Base-by-base conservation (phyloP, 2,329 filamentous ascomycete species). In the Penicillium polonicum region DNA sequence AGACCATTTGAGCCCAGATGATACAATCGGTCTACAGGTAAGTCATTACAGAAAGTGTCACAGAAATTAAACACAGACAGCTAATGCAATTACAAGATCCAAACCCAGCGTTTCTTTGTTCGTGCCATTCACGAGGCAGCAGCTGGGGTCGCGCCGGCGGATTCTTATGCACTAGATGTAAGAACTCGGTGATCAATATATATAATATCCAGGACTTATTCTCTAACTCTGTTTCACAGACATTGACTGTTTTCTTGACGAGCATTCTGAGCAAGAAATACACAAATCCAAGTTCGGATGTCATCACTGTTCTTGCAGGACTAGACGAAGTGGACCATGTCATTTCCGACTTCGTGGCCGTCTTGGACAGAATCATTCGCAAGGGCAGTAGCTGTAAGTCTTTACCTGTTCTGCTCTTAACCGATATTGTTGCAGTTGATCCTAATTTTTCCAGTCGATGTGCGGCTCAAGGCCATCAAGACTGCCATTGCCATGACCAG, bases 251-350 rank as follows among this genome's bases (percentile, higher is more conserved):
- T 48, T 97, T 97, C 76, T 83, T 99, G 71, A 87, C 88, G 49
- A 86, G 87, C 54, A 83, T 96, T 19, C 81, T 97, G 60, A 85
- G 85, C 57, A 99, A 97, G 77, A 91, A 89, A 73, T 99, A 96
- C 74, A 92, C 90, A 25, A 97, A 97, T 69, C 90, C 92, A 6
- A 97, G 92, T 74, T 94, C 94, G 49, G 94, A 97, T 75, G 89
- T 97, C 66, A 96, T 99, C 70, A 87, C 88, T 57, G 83, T 97
- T 35, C 83, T 99, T 48, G 91, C 92, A 5, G 94, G 94, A 6
- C 84, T 99, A 52, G 89, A 97, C 77, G 84, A 91, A 66, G 89
- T 96, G 48, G 94, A 99, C 73, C 81, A 83, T 8, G 84, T 95
- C 45, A 93, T 97, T 73, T 88, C 90, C 43, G 91, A 96, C 57